Evolutionary conservation across 768 basidiomycete genomes (phyloP).

Genomic region (Russula emetica): DNA sequence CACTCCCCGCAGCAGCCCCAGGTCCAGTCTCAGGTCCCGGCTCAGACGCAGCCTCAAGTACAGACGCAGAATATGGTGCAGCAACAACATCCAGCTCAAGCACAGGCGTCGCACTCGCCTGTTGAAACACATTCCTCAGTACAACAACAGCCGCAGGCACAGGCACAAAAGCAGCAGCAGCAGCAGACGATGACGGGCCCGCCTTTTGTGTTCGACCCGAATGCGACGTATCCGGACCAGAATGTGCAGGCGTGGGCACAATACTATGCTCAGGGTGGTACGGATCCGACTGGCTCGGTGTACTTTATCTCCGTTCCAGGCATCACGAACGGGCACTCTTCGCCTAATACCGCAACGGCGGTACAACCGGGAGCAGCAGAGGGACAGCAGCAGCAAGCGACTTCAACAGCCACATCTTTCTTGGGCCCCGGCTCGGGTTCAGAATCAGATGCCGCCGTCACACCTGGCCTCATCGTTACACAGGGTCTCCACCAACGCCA

Average conservation of each 20-base stretch:
- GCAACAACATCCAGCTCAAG: conserved; percentile 28
- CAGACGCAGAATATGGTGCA: conserved; percentile 27
- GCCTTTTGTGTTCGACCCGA: conserved; percentile 59
- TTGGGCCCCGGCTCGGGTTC: not conserved
- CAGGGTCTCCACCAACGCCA: conserved; percentile 4
- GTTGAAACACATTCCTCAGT: conserved; percentile 31
- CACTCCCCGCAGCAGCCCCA: conserved; percentile 16
- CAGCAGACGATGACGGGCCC: conserved; percentile 36
- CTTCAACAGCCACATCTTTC: not conserved
- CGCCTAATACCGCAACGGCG: not conserved
- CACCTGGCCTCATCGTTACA: not conserved
- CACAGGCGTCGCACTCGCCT: conserved; percentile 30
- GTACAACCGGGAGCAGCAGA: not conserved
- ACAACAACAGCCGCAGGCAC: conserved; percentile 27
- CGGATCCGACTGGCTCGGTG: conserved; percentile 66
- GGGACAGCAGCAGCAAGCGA: conserved; percentile 9
- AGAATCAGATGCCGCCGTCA: not conserved
- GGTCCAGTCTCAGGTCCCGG: conserved; percentile 20
- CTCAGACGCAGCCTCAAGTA: conserved; percentile 36
- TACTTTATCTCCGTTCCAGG: conserved; percentile 81
- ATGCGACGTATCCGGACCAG: conserved; percentile 64
- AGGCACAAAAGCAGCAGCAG: conserved; percentile 38
- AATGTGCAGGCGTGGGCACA: conserved; percentile 85
- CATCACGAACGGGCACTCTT: conserved; percentile 44
- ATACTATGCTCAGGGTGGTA: conserved; percentile 79